A percentile compares a stretch with the other conserved stretches of the same genome.
Conservation (phyloP, 148 eudicot genomes). For the Amaranthus hypochondriacus region DNA sequence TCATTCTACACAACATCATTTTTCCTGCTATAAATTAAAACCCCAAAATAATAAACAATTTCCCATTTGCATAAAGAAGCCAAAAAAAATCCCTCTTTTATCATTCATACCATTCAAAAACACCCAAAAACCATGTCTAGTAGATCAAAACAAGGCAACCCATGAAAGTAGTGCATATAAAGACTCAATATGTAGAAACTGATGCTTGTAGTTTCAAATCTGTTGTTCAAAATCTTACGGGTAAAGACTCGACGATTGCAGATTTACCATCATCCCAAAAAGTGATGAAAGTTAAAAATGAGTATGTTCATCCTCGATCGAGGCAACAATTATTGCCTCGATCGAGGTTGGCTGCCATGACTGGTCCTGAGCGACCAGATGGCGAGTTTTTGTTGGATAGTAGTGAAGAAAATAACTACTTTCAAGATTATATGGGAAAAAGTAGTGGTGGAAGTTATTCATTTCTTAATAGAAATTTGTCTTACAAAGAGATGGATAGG, state of each 20-base stretch:
- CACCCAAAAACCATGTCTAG: conserved; percentile 9
- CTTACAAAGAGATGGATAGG: conserved; percentile 38
- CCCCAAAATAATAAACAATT: not conserved
- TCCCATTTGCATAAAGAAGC: conserved; percentile 8
- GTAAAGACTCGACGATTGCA: conserved; percentile 41
- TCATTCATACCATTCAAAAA: not conserved
- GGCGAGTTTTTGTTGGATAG: not conserved
- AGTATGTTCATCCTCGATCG: conserved; percentile 4
- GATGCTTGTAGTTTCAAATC: conserved; percentile 75
- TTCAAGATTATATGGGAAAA: not conserved
- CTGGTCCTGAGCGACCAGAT: not conserved
- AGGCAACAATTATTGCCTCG: not conserved
- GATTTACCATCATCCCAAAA: not conserved
- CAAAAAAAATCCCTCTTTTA: not conserved
- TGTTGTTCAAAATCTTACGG: conserved; percentile 76
- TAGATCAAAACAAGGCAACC: conserved; percentile 22
- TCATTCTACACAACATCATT: not conserved
- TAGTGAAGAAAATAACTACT: not conserved
- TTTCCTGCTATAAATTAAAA: conserved; percentile 7
- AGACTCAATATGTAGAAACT: conserved; percentile 63
- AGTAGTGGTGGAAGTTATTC: conserved; percentile 10
- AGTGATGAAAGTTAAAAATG: not conserved
- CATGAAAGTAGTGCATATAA: conserved; percentile 60
- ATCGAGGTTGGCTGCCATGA: not conserved
- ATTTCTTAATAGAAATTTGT: conserved; percentile 29